phyloP scores from a whole-genome alignment of 106 monocot genomes.

The Ottelia alismoides region DNA sequence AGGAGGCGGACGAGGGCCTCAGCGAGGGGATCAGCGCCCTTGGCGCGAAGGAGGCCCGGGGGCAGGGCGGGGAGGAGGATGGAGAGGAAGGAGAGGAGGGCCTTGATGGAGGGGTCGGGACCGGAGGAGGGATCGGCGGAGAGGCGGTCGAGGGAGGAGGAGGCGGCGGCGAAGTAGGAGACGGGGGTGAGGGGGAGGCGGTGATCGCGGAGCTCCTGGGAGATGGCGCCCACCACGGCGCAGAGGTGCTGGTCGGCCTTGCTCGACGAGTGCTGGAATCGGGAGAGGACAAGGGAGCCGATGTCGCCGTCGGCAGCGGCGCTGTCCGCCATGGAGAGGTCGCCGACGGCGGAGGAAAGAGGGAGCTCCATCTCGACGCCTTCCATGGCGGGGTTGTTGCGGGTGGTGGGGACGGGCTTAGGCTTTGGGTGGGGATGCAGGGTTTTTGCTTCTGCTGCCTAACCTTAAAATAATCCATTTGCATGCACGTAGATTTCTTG shows the following conservation, averaged over 20 bases:
- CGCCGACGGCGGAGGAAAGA: too few species aligned
- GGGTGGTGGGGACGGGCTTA: too few species aligned
- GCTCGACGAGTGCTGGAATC: conserved; percentile 28
- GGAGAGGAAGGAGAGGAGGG: conserved; percentile 61
- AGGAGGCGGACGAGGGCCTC: conserved; percentile 41
- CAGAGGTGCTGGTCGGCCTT: conserved; percentile 67
- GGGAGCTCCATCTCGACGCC: too few species aligned
- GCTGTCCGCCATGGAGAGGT: background rate
- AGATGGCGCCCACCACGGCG: conserved; percentile 51
- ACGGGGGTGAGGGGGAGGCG: conserved; percentile 47
- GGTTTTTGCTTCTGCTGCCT: too few species aligned
- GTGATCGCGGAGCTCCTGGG: conserved; percentile 63
- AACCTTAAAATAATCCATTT: too few species aligned
- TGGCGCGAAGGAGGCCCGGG: conserved; percentile 30
- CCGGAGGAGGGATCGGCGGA: conserved; percentile 28
- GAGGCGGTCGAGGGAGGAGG: conserved; percentile 43
- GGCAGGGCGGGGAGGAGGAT: conserved; percentile 34
- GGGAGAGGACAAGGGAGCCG: conserved; percentile 27
- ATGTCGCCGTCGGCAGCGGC: conserved; percentile 12
- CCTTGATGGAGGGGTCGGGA: conserved; percentile 21
- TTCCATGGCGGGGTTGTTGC: too few species aligned
- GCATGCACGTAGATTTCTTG: too few species aligned
- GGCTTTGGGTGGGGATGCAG: too few species aligned
- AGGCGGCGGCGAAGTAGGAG: conserved; percentile 69
- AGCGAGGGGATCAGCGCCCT: conserved; percentile 21